Base-by-base conservation (phyloP, 805 yeast species). In the Candida glaebosa region DNA sequence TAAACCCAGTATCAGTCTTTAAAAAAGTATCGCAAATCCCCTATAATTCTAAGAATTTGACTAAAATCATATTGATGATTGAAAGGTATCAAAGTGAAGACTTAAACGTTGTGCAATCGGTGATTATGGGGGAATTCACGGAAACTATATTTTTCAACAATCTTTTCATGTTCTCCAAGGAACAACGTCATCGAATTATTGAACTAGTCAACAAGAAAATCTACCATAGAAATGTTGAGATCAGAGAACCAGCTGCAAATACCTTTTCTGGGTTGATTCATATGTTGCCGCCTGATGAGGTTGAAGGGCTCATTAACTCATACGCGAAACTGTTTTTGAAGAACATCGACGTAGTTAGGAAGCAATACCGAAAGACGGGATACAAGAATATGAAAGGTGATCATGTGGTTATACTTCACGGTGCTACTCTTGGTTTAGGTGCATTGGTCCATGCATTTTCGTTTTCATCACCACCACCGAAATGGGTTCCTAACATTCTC, bases 361-460 rank as follows among this genome's bases (percentile, higher is more conserved):
- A 51, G 34, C 63, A 61, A 38, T 60, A 82, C 44, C 64, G 56
- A 25, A 68, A 69, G 46, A 44, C 52, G 5, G 70, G 67, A 3
- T 47, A 73, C 42, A 64, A 61, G 40, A 55, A 56, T 18, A 51
- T 65, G 5, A 51, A 75, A 2, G 54, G 58, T 32, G 69, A 70
- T 15, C 76, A 75, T 42, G 56, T 66, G 8, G 65, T 76, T 5
- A 61, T 63, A 3, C 63, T 88, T 3, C 98, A 91, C 57, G 96
- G 95, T 2, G 88, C 95, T 2, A 81, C 90, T 0, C 65, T 93
- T 18, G 98, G 97, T 0, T 65, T 91, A 2, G 96, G 97, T 6
- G 87, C 97, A 0, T 65, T 91, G 33, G 78, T 93, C 1, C 81
- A 82, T 36, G 97, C 98, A 0, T 93, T 85, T 63, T 91, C 98